These are phyloP conservation scores for Drechmeria coniospora DNA, from an alignment of 2,329 filamentous ascomycete genomes.

Conservation along the genomic window DNA sequence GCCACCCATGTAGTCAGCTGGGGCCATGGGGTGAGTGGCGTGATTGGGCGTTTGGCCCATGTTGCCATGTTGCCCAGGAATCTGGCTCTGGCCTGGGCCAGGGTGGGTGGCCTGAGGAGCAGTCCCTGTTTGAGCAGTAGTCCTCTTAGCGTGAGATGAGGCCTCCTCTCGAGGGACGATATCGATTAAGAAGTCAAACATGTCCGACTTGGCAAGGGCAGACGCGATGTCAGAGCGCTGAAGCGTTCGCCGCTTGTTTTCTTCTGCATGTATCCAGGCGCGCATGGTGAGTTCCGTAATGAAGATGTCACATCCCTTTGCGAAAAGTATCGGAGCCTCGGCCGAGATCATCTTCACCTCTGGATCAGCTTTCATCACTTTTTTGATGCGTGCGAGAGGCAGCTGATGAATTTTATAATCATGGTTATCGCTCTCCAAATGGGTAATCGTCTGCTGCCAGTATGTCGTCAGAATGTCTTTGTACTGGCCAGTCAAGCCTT, in stretches of 20 bases:
- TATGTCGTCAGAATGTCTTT: conserved; percentile 97
- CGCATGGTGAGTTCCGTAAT: conserved; percentile 98
- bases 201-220: conserved; percentile 90
- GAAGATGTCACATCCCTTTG: conserved; percentile 97
- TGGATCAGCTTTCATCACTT: conserved; percentile 98
- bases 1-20: conserved; percentile 46
- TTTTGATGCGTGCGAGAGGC: conserved; percentile 95
- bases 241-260: conserved; percentile 92
- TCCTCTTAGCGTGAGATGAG: conserved; percentile 66
- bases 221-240: conserved; percentile 95
- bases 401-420: conserved; percentile 98
- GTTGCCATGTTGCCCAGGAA: conserved; percentile 34
- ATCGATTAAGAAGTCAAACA: conserved; percentile 99
- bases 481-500: conserved; percentile 82
- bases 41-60: conserved; percentile 41
- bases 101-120: conserved; percentile 29
- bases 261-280: conserved; percentile 97
- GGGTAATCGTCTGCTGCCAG: conserved; percentile 96
- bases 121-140: conserved; percentile 33
- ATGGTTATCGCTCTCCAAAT: conserved; percentile 86
- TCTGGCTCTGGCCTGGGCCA: conserved; percentile 33
- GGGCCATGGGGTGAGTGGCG: conserved; percentile 39
- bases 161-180: conserved; percentile 96
- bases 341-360: conserved; percentile 99
- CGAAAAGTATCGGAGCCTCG: conserved; percentile 92